Evolutionary conservation across 495 filamentous ascomycete species (phyloP).

Genomic region (Penicillium daleae): DNA sequence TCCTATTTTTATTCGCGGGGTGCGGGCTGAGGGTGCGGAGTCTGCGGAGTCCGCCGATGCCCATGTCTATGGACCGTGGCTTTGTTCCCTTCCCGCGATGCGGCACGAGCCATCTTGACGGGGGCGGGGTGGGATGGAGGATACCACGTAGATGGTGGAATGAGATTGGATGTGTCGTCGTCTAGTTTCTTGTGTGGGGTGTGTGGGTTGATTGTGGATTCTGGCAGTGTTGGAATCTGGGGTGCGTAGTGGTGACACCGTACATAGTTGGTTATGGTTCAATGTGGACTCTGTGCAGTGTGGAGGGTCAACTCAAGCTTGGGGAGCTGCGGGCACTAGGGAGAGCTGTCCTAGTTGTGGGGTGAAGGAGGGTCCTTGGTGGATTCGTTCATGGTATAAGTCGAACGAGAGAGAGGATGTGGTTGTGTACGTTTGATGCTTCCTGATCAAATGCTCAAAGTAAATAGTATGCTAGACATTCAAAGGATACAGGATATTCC

Average conservation of each 20-base stretch:
- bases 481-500: too few relatives aligned
- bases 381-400: not conserved
- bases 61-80: conserved; percentile 4
- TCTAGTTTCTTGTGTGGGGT: not conserved
- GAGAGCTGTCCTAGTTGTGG: conserved; percentile 3
- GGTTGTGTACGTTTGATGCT: not conserved
- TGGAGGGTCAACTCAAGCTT: not conserved
- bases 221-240: not conserved
- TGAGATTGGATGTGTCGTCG: not conserved
- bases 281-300: too few relatives aligned
- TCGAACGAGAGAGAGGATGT: not conserved
- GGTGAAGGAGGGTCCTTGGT: conserved; percentile 9
- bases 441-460: too few relatives aligned
- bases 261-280: not conserved
- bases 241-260: not conserved
- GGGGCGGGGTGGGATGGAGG: conserved; percentile 5
- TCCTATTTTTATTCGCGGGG: conserved; percentile 17
- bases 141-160: not conserved
- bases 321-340: not conserved
- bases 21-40: too few relatives aligned
- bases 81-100: not conserved
- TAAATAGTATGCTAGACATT: too few relatives aligned
- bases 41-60: conserved; percentile 34
- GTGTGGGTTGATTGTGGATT: not conserved
- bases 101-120: not conserved